Base-by-base conservation (phyloP, 768 basidiomycete genomes). In the Xerocomellus amylosporus region DNA sequence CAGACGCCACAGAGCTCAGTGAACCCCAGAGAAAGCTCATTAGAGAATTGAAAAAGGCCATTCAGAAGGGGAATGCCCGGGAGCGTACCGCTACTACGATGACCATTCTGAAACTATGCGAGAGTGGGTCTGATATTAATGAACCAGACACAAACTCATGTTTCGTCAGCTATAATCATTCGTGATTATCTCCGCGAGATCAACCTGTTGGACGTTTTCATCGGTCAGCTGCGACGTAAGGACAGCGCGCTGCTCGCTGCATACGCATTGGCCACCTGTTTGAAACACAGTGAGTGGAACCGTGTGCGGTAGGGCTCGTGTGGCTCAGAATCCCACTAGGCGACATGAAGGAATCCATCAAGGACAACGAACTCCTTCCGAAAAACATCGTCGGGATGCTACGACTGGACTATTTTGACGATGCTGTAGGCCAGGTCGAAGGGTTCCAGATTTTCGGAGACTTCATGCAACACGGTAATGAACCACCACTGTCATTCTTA, bases 11-110 rank as follows among this genome's bases (percentile, higher is more conserved):
- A 2, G 34, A 37, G 19, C 60, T 64, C 33, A 26, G 2, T 8
- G n/a, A 12, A 1, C 17, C 2, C 7, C 58, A 65, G 1, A 33
- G 12, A 40, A 53, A 17, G 12, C 57, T 68, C 19, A 57, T 67
- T 7, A 12, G 19, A 17, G 54, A 53, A 28, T 37, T 66, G 13
- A 58, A 42, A 22, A 26, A 2, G 3, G 55, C 57, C 8, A 34
- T 48, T 31, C 36, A 44, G 37, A 44, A 28, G 0, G 43, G 49
- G 5, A 49, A 49, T 30, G 22, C 42, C n/a, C 53, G 46, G 20
- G 66, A 57, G n/a, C 66, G 65, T 17, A 68, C 58, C 4, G 58
- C 61, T 24, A 57, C 64, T 10, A 68, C 65, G 6, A 41, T 66
- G 50, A 61, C 66, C 0, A 20, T 67, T 30, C 5, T 68, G 37